Evolutionary conservation across 768 basidiomycete species (phyloP).

Genomic region (Basidioascus undulatus): DNA sequence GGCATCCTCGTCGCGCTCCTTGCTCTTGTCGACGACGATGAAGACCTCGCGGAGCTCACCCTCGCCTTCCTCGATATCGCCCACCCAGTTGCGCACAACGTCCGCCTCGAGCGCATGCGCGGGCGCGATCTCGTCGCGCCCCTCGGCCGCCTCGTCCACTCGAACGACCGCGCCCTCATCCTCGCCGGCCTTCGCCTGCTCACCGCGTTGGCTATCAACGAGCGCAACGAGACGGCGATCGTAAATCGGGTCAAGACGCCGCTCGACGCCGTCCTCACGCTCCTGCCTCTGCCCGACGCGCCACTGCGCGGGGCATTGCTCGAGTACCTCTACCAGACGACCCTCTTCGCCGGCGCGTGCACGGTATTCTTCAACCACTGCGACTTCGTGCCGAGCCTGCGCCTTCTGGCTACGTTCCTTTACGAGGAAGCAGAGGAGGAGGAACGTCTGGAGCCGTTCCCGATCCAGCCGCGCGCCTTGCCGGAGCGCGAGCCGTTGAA

Average conservation of each 20-base stretch:
- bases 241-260: conserved; percentile 1
- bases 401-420: no score
- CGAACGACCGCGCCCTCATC: conserved; percentile 51
- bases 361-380: no score
- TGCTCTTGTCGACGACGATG: no score
- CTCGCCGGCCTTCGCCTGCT: conserved; percentile 38
- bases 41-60: conserved; percentile 23
- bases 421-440: no score
- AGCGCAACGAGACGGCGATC: conserved; percentile 10
- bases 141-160: conserved; percentile 20
- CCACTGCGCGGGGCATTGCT: conserved; percentile 8
- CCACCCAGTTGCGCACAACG: conserved; percentile 32
- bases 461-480: no score
- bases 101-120: conserved; percentile 33
- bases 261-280: conserved; percentile 9
- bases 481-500: no score
- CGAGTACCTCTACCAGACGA: conserved; percentile 15
- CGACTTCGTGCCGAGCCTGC: no score
- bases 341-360: conserved; percentile 8
- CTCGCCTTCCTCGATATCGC: conserved; percentile 40
- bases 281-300: conserved; percentile 9
- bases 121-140: conserved; percentile 23
- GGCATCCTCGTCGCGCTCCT: conserved; percentile 3
- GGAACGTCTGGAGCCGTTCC: no score
- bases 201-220: conserved; percentile 23